Evolutionary conservation across 2,329 filamentous ascomycete species (phyloP).

Genomic region (Sporothrix globosa): DNA sequence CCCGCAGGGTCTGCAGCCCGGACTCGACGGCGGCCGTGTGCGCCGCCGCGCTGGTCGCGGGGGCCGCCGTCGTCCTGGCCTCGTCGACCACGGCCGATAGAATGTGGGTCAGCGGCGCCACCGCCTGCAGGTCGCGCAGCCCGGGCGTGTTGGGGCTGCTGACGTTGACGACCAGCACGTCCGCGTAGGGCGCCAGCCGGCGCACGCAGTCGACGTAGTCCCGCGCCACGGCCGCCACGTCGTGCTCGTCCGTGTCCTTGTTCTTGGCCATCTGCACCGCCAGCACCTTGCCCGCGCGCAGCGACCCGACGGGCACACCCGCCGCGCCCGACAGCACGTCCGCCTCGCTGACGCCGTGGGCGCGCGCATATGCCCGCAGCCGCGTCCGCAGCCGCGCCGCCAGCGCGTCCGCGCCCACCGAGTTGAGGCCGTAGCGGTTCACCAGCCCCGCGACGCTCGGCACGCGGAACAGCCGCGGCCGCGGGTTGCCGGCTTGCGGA

Average conservation of each 20-base stretch:
- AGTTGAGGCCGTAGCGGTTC: conserved; percentile 96
- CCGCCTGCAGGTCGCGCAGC: conserved; percentile 81
- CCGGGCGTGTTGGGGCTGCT: conserved; percentile 96
- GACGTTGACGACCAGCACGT: conserved; percentile 97
- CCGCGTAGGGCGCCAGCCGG: conserved; percentile 81
- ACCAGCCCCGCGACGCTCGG: conserved; percentile 84
- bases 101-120: conserved; percentile 79
- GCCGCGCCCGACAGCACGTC: conserved; percentile 73
- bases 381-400: conserved; percentile 77
- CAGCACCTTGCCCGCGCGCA: conserved; percentile 74
- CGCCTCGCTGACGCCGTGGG: conserved; percentile 69
- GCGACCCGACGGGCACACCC: conserved; percentile 78
- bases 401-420: conserved; percentile 83
- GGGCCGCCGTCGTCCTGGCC: conserved; percentile 62
- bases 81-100: conserved; percentile 81
- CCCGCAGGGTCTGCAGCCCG: conserved; percentile 50
- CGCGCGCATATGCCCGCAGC: conserved; percentile 74
- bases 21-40: conserved; percentile 26
- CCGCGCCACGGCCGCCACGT: conserved; percentile 78
- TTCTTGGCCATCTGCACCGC: conserved; percentile 97
- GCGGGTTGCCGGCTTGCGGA: conserved; percentile 86
- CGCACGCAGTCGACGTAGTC: conserved; percentile 90
- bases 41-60: neutral
- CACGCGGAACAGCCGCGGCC: conserved; percentile 84
- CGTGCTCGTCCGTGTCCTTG: conserved; percentile 82